Conservation (phyloP, 306 rosid genomes). For the Vigna angularis region DNA sequence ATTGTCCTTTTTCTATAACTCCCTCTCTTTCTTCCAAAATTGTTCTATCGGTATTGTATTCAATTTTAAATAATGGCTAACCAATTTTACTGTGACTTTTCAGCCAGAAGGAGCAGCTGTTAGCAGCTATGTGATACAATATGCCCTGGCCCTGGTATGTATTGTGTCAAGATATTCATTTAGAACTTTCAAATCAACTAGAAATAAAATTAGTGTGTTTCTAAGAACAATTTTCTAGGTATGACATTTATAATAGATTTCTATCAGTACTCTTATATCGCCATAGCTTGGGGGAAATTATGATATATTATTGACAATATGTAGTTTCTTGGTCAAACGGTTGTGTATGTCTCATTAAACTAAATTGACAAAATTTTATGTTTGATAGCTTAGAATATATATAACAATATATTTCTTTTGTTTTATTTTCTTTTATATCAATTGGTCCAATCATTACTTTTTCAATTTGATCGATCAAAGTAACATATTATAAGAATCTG, state of each 20-base stretch:
- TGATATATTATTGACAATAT: not conserved
- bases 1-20: not conserved
- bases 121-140: conserved; percentile 75
- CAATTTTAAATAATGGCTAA: not conserved
- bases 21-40: not conserved
- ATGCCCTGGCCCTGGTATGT: conserved; percentile 85
- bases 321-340: too few relatives aligned
- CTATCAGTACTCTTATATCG: not conserved
- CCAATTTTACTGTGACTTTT: conserved; percentile 38
- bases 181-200: not conserved
- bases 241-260: conserved; percentile 10
- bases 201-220: not conserved
- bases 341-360: too few relatives aligned
- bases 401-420: too few relatives aligned
- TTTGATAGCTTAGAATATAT: too few relatives aligned
- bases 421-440: too few relatives aligned
- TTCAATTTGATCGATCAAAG: too few relatives aligned
- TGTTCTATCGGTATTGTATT: conserved; percentile 11
- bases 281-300: not conserved
- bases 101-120: conserved; percentile 91
- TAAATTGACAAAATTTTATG: too few relatives aligned
- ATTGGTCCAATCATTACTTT: too few relatives aligned
- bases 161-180: not conserved
- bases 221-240: conserved; percentile 6
- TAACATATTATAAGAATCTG: too few relatives aligned